Percentiles rank a stretch among this genome's conserved stretches.
Evolutionary conservation across 495 filamentous ascomycete genomes (phyloP).

Genomic region (Penicillium ucsense): DNA sequence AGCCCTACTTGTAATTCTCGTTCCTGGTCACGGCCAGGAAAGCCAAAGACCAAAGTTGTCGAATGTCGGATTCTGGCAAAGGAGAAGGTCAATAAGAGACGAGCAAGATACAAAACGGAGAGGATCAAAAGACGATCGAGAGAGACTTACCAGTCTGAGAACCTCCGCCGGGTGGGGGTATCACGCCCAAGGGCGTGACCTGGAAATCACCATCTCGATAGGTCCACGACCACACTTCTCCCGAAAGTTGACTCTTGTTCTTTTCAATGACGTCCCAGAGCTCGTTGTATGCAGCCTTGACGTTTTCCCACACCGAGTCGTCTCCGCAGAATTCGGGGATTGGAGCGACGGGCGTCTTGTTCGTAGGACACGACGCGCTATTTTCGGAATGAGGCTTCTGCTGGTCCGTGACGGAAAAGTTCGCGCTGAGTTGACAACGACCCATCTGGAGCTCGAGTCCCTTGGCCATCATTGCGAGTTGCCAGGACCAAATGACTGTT

Average conservation of each 20-base stretch:
- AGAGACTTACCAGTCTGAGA: constrained; percentile 20
- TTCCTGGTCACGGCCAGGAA: constrained; percentile 15
- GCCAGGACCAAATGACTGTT: constrained; percentile 59
- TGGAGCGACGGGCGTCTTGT: constrained; percentile 8
- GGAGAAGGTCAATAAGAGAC: too few species aligned
- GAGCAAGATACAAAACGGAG: not conserved
- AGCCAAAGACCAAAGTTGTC: constrained; percentile 15
- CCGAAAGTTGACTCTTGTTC: constrained; percentile 41
- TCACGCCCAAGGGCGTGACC: constrained; percentile 39
- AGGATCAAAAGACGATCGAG: not conserved
- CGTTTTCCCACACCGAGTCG: constrained; percentile 32
- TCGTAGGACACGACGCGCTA: not conserved
- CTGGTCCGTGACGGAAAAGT: constrained; percentile 1
- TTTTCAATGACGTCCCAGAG: constrained; percentile 52
- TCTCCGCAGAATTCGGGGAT: constrained; percentile 40
- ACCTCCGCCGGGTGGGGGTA: constrained; percentile 40
- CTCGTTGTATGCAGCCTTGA: constrained; percentile 46
- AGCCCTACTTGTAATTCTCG: constrained; percentile 3
- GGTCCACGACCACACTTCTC: constrained; percentile 56
- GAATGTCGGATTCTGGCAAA: constrained; percentile 14
- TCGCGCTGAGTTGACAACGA: constrained; percentile 26
- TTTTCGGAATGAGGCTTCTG: not conserved
- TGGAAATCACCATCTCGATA: constrained; percentile 39
- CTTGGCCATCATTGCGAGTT: constrained; percentile 53
- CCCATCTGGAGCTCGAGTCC: constrained; percentile 42